A percentile compares a stretch with the other conserved stretches of the same genome.
These are phyloP conservation scores for Volvox reticuliferus DNA, from an alignment of 139 green algal genomes.

Conservation along the genomic window DNA sequence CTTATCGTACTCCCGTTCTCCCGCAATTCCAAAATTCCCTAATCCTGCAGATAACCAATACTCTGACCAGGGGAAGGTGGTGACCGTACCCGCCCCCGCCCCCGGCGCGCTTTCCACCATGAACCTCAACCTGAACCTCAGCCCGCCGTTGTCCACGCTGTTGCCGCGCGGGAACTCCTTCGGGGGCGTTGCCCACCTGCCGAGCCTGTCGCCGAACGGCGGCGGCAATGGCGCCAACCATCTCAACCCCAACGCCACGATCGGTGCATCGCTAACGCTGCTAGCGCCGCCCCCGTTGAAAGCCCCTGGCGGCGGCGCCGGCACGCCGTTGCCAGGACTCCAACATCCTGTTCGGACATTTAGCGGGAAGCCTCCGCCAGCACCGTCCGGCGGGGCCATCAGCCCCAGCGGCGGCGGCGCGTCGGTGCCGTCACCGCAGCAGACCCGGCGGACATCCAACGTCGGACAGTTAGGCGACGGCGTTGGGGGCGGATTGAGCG, in stretches of 20 bases:
- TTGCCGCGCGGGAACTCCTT: conserved; percentile 31
- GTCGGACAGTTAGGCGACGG: neutral
- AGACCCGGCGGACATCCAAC: neutral
- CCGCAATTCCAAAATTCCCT: neutral
- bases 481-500: neutral
- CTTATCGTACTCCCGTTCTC: too few species aligned
- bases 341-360: neutral
- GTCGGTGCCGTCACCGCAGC: neutral
- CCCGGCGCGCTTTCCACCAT: conserved; percentile 19
- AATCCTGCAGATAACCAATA: conserved; percentile 9
- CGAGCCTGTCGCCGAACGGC: neutral
- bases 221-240: neutral
- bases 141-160: conserved; percentile 21
- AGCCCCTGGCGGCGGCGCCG: neutral
- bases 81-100: neutral
- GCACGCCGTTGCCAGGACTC: neutral
- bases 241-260: neutral
- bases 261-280: conserved; percentile 2
- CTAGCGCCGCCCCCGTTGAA: neutral
- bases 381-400: neutral
- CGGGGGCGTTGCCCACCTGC: neutral
- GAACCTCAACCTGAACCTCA: conserved; percentile 37
- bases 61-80: conserved; percentile 22
- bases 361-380: conserved; percentile 6
- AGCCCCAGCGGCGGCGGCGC: neutral